Base-by-base conservation (phyloP, 768 basidiomycete genomes). In the Boletus sensibilis region DNA sequence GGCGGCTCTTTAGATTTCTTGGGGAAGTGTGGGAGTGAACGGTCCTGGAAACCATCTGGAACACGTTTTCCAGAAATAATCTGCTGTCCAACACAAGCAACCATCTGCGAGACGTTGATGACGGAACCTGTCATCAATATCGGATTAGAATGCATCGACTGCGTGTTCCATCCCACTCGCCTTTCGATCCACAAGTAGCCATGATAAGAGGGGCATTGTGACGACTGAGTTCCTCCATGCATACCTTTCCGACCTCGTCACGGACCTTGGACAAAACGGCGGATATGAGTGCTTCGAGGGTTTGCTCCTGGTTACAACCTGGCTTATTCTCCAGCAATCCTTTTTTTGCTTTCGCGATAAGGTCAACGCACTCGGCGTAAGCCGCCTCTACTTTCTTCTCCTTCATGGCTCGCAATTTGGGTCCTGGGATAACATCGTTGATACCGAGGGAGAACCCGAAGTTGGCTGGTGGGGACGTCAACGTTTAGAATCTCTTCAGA, bases 31-130 rank as follows among this genome's bases (percentile, higher is more conserved):
- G 97, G 97, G n/a, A 99, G 79, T 1, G 97, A 96, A 35, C 97
- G 90, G 73, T 99, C 97, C 74, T 98, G 96, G 78, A 99, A 99
- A 31, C 96, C 97, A 79, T 98, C 89, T 0, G 94, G 95, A 7
- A 99, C 94, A 83, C 97, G 97, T 75, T 92, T 89, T 8, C 97
- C 97, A 20, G 94, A 86, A 59, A 99, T 98, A 72, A 98, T 98
- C 70, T 99, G 97, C 68, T 99, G 97, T 6, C 97, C 97, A 63
- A 99, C 97, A 83, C 96, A 98, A 68, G 96, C 97, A 51, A 98
- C 96, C 97, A 99, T 99, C 76, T 99, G 97, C 23, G 94, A 96
- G 53, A 99, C 97, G 74, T 99, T 99, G 75, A 99, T 96, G 59
- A 94, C 92, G 66, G 97, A 98, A 72, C 97, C 96, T 90, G 58